Percentiles rank a stretch among this genome's conserved stretches.
Conservation (phyloP, 139 green algal genomes). For the Chlamydomonas incerta region DNA sequence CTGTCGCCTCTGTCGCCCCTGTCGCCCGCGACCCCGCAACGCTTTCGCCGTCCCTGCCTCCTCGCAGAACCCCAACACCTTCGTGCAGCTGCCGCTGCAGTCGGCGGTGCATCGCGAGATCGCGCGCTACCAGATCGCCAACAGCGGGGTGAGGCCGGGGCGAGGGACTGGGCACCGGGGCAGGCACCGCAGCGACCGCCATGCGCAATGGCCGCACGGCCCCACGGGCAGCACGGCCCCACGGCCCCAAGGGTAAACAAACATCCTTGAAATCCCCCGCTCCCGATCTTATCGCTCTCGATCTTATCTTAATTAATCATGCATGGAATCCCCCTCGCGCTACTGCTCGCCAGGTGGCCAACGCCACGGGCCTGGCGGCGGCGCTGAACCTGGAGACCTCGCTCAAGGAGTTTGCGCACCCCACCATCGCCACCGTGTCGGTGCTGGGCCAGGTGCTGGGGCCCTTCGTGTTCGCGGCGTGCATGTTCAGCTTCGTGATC, state of each 20-base stretch:
- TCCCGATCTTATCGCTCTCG: not conserved
- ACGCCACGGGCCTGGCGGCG: not conserved
- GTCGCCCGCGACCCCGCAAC: not conserved
- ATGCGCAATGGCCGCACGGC: too few species aligned
- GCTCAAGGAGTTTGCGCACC: slow-evolving; percentile 83
- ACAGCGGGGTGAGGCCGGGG: slow-evolving; percentile 38
- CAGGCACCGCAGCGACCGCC: too few species aligned
- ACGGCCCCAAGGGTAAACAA: too few species aligned
- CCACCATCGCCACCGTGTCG: slow-evolving; percentile 70
- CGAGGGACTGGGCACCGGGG: too few species aligned
- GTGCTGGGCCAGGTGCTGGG: slow-evolving; percentile 79
- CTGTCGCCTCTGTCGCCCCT: slow-evolving; percentile 57
- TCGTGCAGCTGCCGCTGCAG: slow-evolving; percentile 88
- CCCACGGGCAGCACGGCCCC: too few species aligned
- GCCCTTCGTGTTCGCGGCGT: slow-evolving; percentile 93
- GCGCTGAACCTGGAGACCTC: slow-evolving; percentile 62
- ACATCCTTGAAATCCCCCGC: too few species aligned
- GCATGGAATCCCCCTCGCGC: too few species aligned
- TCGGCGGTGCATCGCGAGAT: slow-evolving; percentile 81
- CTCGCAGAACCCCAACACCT: slow-evolving; percentile 64
- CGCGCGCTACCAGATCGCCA: slow-evolving; percentile 55
- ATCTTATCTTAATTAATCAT: not conserved
- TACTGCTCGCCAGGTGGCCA: slow-evolving; percentile 27
- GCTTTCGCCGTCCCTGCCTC: too few species aligned
- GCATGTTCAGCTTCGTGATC: slow-evolving; percentile 93